Percentiles rank a stretch among this genome's conserved stretches.
Evolutionary conservation across 2,329 filamentous ascomycete genomes (phyloP).

Genomic region (Pseudocercospora fijiensis): DNA sequence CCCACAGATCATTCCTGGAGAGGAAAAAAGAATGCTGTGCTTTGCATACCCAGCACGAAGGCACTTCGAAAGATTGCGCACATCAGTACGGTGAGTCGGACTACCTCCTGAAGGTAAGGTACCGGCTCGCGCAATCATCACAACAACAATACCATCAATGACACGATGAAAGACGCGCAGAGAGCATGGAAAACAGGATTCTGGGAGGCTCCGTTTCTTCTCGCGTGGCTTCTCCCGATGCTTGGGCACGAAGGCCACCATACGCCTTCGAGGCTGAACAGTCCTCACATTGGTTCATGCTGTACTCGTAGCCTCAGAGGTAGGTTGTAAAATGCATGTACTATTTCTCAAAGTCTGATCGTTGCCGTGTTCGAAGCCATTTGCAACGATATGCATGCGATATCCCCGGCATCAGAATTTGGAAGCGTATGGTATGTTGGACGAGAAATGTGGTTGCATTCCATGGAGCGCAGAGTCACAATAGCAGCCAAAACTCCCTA

Average conservation of each 20-base stretch:
- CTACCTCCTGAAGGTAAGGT: slow-evolving; percentile 41
- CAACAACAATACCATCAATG: slow-evolving; percentile 18
- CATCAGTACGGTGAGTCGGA: slow-evolving; percentile 39
- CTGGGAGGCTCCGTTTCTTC: slow-evolving; percentile 30
- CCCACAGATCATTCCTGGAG: slow-evolving; percentile 4
- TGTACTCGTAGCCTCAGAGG: slow-evolving; percentile 4
- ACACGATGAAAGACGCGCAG: slow-evolving; percentile 12
- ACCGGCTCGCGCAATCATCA: slow-evolving; percentile 32
- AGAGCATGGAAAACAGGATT: slow-evolving; percentile 10
- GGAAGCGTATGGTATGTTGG: background rate
- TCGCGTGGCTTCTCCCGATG: slow-evolving; percentile 1
- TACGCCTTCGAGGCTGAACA: background rate
- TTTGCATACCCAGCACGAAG: slow-evolving; percentile 14
- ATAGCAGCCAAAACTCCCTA: background rate
- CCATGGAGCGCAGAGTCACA: background rate
- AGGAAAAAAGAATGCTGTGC: slow-evolving; percentile 9
- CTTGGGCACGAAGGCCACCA: background rate
- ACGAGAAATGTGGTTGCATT: background rate
- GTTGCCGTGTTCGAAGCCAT: background rate
- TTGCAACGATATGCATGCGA: background rate
- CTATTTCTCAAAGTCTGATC: background rate
- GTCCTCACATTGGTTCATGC: background rate
- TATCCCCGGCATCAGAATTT: background rate
- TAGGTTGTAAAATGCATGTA: slow-evolving; percentile 8
- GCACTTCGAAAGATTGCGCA: slow-evolving; percentile 12